A percentile compares a stretch with the other conserved stretches of the same genome.
Conservation (phyloP, 768 basidiomycete genomes). For the Imleria badia region DNA sequence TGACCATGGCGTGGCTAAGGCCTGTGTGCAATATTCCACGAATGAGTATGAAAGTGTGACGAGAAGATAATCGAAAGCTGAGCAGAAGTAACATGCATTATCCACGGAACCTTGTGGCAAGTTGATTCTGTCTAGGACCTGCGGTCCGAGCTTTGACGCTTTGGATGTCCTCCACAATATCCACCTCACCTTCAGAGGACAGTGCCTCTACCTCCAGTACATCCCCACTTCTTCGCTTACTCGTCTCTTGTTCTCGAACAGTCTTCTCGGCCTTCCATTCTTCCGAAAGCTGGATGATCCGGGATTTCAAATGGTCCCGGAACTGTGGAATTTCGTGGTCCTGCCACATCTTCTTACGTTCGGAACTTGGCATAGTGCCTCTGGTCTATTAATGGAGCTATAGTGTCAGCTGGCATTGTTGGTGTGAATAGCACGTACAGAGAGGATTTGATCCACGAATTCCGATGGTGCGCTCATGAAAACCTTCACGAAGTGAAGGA, state of each 20-base stretch:
- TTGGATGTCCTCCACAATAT: conserved; percentile 36
- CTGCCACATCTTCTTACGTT: conserved; percentile 53
- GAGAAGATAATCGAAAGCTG: conserved; percentile 5
- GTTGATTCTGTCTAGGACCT: conserved; percentile 13
- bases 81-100: conserved; percentile 9
- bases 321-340: conserved; percentile 44
- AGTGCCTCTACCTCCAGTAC: conserved; percentile 15
- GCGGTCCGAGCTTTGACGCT: conserved; percentile 8
- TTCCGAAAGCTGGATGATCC: conserved; percentile 49
- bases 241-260: conserved; percentile 34
- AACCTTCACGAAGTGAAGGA: conserved; percentile 80
- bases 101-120: conserved; percentile 29
- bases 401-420: background rate
- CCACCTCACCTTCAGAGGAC: conserved; percentile 41
- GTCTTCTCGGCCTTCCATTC: conserved; percentile 51
- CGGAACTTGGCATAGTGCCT: conserved; percentile 34
- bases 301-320: conserved; percentile 44
- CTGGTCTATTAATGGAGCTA: conserved; percentile 25
- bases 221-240: conserved; percentile 28
- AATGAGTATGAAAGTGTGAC: conserved; percentile 1
- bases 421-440: conserved; percentile 11
- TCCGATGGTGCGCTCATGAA: conserved; percentile 65
- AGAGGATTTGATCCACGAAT: conserved; percentile 50
- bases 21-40: conserved; percentile 2
- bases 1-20: background rate